Evolutionary conservation across 371 early-diverging fungal genomes (phyloP).

Genomic region (Mortierella sp.): DNA sequence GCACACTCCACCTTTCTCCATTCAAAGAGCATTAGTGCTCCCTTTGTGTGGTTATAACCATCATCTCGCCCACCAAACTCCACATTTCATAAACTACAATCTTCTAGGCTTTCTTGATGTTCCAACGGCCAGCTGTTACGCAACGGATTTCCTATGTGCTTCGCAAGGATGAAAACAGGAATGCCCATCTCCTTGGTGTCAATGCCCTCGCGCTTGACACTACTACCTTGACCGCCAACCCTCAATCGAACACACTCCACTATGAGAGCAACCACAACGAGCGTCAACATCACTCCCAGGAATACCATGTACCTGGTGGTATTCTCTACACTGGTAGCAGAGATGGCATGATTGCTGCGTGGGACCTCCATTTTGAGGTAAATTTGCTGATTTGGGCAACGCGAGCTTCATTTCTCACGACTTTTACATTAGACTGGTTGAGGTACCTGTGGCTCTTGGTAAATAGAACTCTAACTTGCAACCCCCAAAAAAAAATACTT

Average conservation of each 20-base stretch:
- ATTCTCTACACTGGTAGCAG: constrained; percentile 91
- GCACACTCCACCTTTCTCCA: background rate
- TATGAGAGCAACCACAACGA: constrained; percentile 9
- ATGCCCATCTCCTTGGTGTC: constrained; percentile 79
- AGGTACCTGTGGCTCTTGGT: constrained; percentile 1
- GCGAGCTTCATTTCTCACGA: constrained; percentile 6
- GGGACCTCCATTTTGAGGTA: constrained; percentile 80
- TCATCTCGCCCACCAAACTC: background rate
- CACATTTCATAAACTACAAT: background rate
- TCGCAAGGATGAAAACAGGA: constrained; percentile 60
- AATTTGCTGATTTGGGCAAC: background rate
- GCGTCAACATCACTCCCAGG: constrained; percentile 14
- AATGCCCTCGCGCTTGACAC: constrained; percentile 82
- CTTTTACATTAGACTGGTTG: background rate
- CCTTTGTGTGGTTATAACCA: background rate
- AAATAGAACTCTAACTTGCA: constrained; percentile 1
- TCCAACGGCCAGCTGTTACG: constrained; percentile 52
- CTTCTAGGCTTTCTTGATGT: constrained; percentile 23
- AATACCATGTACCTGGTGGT: constrained; percentile 62
- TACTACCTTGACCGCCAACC: constrained; percentile 26
- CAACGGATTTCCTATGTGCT: constrained; percentile 71
- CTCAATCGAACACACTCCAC: background rate
- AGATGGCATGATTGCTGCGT: constrained; percentile 90
- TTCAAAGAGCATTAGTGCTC: background rate
- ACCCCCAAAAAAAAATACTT: background rate